A percentile compares a stretch with the other conserved stretches of the same genome.
phyloP scores from a whole-genome alignment of 2,329 filamentous ascomycete species.

The Pseudogymnoascus sp. region DNA sequence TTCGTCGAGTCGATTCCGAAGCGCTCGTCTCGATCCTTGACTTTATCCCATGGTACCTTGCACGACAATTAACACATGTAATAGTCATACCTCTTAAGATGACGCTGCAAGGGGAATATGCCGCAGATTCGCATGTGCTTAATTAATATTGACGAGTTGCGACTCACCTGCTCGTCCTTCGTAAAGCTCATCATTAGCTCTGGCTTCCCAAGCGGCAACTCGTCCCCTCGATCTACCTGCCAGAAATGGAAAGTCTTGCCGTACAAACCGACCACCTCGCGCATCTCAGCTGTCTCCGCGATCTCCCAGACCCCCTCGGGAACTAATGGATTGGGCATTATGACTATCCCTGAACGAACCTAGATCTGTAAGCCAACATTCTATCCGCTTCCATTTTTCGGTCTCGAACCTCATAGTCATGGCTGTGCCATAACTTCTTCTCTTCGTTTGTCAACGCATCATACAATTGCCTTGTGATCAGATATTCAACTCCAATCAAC shows the following conservation, averaged over 20 bases:
- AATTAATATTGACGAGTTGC: not conserved
- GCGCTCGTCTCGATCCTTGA: slow-evolving; percentile 47
- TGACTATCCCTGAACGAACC: slow-evolving; percentile 72
- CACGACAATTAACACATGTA: slow-evolving; percentile 27
- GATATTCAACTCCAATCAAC: slow-evolving; percentile 78
- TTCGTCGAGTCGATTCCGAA: slow-evolving; percentile 45
- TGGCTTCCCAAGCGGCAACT: slow-evolving; percentile 53
- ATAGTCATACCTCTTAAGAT: slow-evolving; percentile 19
- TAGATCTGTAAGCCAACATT: slow-evolving; percentile 36
- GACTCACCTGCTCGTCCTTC: slow-evolving; percentile 39
- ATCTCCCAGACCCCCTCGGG: slow-evolving; percentile 63
- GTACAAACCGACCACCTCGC: slow-evolving; percentile 66
- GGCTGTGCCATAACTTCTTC: slow-evolving; percentile 71
- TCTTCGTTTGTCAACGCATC: slow-evolving; percentile 59
- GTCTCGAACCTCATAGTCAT: slow-evolving; percentile 42
- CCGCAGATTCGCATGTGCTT: slow-evolving; percentile 29
- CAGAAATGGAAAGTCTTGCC: slow-evolving; percentile 83
- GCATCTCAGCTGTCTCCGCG: slow-evolving; percentile 76
- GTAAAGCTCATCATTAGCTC: slow-evolving; percentile 61
- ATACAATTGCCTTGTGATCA: slow-evolving; percentile 60
- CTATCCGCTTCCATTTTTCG: slow-evolving; percentile 14
- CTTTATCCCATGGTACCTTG: slow-evolving; percentile 28
- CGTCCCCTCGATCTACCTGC: slow-evolving; percentile 72
- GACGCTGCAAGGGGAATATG: slow-evolving; percentile 20
- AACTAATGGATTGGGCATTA: slow-evolving; percentile 60